phyloP scores from a whole-genome alignment of 495 filamentous ascomycete genomes.

The Hypoxylon intermedium region DNA sequence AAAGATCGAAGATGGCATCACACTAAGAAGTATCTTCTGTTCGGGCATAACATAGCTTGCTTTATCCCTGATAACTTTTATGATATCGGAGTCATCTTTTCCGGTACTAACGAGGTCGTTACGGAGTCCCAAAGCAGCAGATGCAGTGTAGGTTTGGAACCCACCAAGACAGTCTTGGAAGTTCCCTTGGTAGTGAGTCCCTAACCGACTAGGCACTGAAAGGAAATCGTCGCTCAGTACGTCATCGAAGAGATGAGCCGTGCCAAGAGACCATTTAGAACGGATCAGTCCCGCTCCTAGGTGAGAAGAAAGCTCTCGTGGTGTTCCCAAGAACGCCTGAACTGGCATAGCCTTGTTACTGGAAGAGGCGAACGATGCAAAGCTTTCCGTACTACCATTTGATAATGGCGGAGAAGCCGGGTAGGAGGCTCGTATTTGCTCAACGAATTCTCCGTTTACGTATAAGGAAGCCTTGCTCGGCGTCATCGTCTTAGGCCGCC shows the following conservation, averaged over 20 bases:
- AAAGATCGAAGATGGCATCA: constrained; percentile 78
- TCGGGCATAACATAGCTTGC: constrained; percentile 84
- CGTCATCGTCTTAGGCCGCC: constrained; percentile 72
- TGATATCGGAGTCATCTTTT: constrained; percentile 90
- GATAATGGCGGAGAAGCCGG: constrained; percentile 71
- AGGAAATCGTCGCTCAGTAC: constrained; percentile 90
- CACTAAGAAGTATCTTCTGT: constrained; percentile 80
- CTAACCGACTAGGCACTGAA: constrained; percentile 87
- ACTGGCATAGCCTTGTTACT: constrained; percentile 68
- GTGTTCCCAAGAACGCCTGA: constrained; percentile 93
- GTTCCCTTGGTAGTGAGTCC: constrained; percentile 89
- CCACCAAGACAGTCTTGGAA: constrained; percentile 95
- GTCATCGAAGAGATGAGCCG: constrained; percentile 86
- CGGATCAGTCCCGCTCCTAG: constrained; percentile 76
- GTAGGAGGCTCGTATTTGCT: constrained; percentile 89
- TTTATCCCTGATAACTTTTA: constrained; percentile 82
- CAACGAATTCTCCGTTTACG: constrained; percentile 90
- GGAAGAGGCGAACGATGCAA: constrained; percentile 64
- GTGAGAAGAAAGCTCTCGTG: constrained; percentile 83
- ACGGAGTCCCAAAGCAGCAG: constrained; percentile 84
- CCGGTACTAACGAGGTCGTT: constrained; percentile 92
- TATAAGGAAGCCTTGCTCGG: constrained; percentile 87
- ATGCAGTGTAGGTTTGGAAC: constrained; percentile 97
- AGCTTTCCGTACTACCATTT: constrained; percentile 65
- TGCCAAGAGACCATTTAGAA: constrained; percentile 87